Percentiles rank a stretch among this genome's conserved stretches.
Evolutionary conservation across 148 eudicot genomes (phyloP).

Genomic region (Silene uniflora): DNA sequence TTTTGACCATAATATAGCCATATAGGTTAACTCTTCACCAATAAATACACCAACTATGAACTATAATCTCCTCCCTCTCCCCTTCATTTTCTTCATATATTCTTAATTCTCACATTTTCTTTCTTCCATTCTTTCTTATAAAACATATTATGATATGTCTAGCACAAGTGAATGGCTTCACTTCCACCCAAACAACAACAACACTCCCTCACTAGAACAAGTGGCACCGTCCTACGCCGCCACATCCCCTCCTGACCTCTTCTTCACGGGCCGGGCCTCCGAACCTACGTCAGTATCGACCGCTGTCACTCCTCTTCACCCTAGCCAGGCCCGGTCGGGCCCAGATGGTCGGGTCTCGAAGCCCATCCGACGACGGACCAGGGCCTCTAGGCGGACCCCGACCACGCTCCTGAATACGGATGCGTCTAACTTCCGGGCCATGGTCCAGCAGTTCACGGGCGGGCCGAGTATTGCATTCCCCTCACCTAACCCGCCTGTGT

Average conservation of each 20-base stretch:
- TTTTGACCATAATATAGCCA: slow-evolving; percentile 24
- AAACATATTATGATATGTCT: slow-evolving; percentile 16
- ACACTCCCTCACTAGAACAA: slow-evolving; percentile 10
- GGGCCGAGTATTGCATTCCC: slow-evolving; percentile 28
- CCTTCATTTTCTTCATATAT: background rate
- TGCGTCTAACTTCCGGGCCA: slow-evolving; percentile 67
- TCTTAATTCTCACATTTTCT: background rate
- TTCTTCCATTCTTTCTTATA: background rate
- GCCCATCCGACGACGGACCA: slow-evolving; percentile 45
- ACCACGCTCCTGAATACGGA: slow-evolving; percentile 70
- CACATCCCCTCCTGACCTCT: slow-evolving; percentile 18
- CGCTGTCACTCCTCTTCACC: background rate
- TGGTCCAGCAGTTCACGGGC: slow-evolving; percentile 81
- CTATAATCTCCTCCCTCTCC: slow-evolving; percentile 3
- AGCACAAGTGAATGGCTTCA: slow-evolving; percentile 33
- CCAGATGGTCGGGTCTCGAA: slow-evolving; percentile 41
- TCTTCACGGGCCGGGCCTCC: slow-evolving; percentile 19
- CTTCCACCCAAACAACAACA: slow-evolving; percentile 24
- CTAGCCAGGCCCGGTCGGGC: slow-evolving; percentile 12
- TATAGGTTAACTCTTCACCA: slow-evolving; percentile 18
- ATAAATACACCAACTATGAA: slow-evolving; percentile 30
- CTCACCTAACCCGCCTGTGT: slow-evolving; percentile 9
- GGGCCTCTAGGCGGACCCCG: slow-evolving; percentile 60
- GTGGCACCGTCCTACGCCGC: slow-evolving; percentile 2
- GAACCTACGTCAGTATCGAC: background rate